phyloP scores from a whole-genome alignment of 768 basidiomycete species.

The Mycena vitilis region DNA sequence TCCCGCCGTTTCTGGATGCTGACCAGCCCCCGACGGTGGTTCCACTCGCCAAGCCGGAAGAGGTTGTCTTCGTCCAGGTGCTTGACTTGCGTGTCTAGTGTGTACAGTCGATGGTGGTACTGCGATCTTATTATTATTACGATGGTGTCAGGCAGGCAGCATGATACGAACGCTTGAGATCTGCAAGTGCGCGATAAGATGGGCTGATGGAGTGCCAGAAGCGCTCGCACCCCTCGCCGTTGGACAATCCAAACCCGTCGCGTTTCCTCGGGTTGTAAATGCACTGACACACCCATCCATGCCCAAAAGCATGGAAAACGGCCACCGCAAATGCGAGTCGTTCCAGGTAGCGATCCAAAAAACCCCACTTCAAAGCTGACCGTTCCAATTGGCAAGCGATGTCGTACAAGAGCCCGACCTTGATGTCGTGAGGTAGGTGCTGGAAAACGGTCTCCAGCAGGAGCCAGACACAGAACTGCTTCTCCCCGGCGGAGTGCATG shows the following conservation, averaged over 20 bases:
- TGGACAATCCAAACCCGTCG: conserved; percentile 43
- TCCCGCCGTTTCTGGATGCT: conserved; percentile 16
- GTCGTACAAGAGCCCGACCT: conserved; percentile 47
- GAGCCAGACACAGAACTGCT: conserved; percentile 47
- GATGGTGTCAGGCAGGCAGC: no score
- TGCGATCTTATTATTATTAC: background rate
- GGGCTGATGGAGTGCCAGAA: conserved; percentile 47
- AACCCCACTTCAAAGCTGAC: conserved; percentile 42
- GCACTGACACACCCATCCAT: conserved; percentile 53
- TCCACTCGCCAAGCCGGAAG: no score
- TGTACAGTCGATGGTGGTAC: conserved; percentile 43
- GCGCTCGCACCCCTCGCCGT: conserved; percentile 47
- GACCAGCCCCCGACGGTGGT: background rate
- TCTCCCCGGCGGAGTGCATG: conserved; percentile 48
- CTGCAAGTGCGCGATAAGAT: conserved; percentile 41
- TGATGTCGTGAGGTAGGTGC: conserved; percentile 43
- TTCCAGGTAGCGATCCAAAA: conserved; percentile 39
- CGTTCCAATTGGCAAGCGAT: conserved; percentile 51
- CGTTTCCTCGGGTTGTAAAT: conserved; percentile 50
- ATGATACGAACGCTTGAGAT: conserved; percentile 42
- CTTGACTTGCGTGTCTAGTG: conserved; percentile 41
- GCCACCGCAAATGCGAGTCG: conserved; percentile 46
- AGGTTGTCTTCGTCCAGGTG: conserved; percentile 34
- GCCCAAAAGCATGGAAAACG: conserved; percentile 55
- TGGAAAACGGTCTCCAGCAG: conserved; percentile 47